Evolutionary conservation across 345 rosid genomes (phyloP).

Genomic region (Psidium friedrichsthalianum): DNA sequence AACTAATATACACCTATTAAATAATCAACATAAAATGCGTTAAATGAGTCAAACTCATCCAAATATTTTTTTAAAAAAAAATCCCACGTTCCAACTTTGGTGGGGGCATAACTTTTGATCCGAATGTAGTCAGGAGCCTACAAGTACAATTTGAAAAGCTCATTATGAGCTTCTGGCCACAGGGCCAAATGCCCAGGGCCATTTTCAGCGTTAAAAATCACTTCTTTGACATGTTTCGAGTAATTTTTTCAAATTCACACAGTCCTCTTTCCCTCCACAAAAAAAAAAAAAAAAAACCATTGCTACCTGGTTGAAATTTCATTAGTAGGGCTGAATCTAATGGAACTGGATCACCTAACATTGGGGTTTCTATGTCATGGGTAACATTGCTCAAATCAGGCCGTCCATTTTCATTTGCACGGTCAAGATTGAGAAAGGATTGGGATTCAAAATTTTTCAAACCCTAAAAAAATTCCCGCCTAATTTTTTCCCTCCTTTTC

Average conservation of each 20-base stretch:
- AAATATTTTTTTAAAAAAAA: not conserved
- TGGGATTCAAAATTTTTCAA: no score
- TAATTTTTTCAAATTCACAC: not conserved
- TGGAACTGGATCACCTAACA: no score
- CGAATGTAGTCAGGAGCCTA: not conserved
- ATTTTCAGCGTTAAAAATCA: not conserved
- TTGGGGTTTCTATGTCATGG: no score
- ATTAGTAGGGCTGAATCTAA: no score
- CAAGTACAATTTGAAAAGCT: not conserved
- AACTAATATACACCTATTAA: not conserved
- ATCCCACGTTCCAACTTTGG: not conserved
- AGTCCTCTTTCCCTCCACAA: no score
- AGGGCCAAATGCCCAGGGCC: not conserved
- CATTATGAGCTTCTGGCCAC: not conserved
- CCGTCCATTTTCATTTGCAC: no score
- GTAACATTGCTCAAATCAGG: no score
- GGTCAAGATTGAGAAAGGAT: no score
- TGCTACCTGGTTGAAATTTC: no score
- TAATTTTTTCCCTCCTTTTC: no score
- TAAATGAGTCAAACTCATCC: not conserved
- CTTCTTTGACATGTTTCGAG: not conserved
- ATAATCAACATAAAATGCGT: not conserved
- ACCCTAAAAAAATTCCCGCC: no score
- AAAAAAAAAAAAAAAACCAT: no score
- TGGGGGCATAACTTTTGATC: not conserved